Evolutionary conservation across 2,329 filamentous ascomycete species (phyloP).

Genomic region (Calonectria henricotiae): DNA sequence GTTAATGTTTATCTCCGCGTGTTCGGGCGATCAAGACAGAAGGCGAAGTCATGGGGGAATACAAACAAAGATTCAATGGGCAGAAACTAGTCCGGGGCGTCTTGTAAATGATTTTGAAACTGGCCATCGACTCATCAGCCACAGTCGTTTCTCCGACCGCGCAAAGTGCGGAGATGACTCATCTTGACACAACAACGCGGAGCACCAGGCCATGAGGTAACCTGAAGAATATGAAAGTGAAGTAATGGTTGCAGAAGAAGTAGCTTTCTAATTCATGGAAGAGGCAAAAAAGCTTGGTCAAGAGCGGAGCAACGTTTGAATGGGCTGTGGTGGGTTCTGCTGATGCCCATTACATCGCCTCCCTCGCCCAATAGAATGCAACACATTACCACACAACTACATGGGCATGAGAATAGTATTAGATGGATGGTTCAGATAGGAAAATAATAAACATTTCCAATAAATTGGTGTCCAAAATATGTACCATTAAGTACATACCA

Average conservation of each 20-base stretch:
- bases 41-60: no score
- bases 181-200: not conserved
- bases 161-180: slow-evolving; percentile 4
- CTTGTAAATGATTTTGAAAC: not conserved
- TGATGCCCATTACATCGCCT: no score
- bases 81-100: no score
- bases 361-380: no score
- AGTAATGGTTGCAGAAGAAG: no score
- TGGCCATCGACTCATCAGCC: not conserved
- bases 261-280: no score
- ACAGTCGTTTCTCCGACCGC: not conserved
- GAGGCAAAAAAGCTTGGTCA: no score
- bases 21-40: not conserved
- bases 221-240: no score
- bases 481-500: not conserved
- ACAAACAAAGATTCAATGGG: not conserved
- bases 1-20: no score
- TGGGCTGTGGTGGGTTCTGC: not conserved
- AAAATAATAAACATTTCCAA: not conserved
- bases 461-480: not conserved
- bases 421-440: not conserved
- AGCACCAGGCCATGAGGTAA: not conserved
- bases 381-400: not conserved
- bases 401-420: no score
- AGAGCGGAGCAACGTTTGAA: no score